These are phyloP conservation scores for Vanilla planifolia DNA, from an alignment of 106 monocot genomes.

Conservation along the genomic window DNA sequence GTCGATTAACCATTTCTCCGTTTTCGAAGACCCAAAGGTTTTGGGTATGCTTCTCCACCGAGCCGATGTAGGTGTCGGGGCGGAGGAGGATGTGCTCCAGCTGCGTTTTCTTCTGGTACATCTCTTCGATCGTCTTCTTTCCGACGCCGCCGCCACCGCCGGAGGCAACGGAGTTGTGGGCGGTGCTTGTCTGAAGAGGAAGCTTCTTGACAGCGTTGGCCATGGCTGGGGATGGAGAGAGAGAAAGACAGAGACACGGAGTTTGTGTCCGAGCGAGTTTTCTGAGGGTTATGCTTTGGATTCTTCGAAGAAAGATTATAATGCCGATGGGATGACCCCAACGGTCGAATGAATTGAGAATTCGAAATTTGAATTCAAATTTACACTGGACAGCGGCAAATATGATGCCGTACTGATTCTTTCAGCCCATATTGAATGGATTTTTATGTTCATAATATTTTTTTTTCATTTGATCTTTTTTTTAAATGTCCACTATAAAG, in stretches of 20 bases:
- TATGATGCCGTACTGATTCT: no score
- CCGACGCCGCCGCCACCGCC: slow-evolving; percentile 10
- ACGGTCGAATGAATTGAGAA: background rate
- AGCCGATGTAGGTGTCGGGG: slow-evolving; percentile 96
- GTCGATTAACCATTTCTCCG: slow-evolving; percentile 59
- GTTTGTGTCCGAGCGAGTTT: slow-evolving; percentile 25
- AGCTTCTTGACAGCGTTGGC: slow-evolving; percentile 28
- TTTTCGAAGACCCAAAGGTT: slow-evolving; percentile 80
- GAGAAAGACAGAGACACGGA: slow-evolving; percentile 26
- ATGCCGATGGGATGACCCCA: background rate
- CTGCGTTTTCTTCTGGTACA: slow-evolving; percentile 98
- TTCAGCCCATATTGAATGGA: no score
- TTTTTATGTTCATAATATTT: no score
- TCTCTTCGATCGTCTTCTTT: slow-evolving; percentile 82
- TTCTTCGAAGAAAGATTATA: background rate
- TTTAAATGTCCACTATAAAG: no score
- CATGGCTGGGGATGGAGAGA: slow-evolving; percentile 17
- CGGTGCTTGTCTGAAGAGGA: slow-evolving; percentile 67
- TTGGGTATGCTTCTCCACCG: slow-evolving; percentile 87
- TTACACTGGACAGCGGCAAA: no score
- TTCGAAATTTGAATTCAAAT: slow-evolving; percentile 5
- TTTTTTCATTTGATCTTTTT: no score
- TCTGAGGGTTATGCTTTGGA: no score
- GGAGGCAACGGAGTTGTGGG: slow-evolving; percentile 34
- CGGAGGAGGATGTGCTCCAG: slow-evolving; percentile 99